phyloP scores from a whole-genome alignment of 805 yeast genomes.

The Candida sakaeoensis region DNA sequence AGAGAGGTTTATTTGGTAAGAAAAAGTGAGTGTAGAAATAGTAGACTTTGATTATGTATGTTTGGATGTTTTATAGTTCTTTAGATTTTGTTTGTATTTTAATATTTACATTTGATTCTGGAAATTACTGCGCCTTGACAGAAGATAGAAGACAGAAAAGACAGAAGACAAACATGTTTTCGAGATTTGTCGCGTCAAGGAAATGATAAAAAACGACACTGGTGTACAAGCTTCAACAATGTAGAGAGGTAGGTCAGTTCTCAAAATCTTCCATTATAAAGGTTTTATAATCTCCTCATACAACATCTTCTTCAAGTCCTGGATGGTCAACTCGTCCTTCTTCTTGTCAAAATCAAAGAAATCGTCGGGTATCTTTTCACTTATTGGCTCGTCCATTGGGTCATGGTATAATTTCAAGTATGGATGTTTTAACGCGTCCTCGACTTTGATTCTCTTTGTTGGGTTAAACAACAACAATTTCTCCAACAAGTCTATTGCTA shows the following conservation, averaged over 20 bases:
- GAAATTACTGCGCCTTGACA: too few relatives aligned
- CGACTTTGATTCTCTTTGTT: slow-evolving; percentile 64
- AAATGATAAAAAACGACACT: too few relatives aligned
- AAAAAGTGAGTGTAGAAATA: slow-evolving; percentile 21
- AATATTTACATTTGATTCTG: too few relatives aligned
- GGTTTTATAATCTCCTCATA: slow-evolving; percentile 77
- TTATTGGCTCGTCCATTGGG: slow-evolving; percentile 88
- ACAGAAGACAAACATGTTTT: too few relatives aligned
- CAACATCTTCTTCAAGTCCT: slow-evolving; percentile 73
- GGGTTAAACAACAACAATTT: slow-evolving; percentile 72
- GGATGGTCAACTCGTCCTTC: slow-evolving; percentile 73
- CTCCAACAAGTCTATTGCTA: slow-evolving; percentile 57
- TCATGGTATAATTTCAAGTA: slow-evolving; percentile 93
- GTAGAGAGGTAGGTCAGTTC: too few relatives aligned
- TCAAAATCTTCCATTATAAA: slow-evolving; percentile 16
- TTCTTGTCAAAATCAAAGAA: slow-evolving; percentile 86
- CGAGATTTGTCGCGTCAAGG: too few relatives aligned
- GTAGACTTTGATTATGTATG: too few relatives aligned
- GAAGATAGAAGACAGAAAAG: too few relatives aligned
- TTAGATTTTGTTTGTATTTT: background rate
- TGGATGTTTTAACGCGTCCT: slow-evolving; percentile 73
- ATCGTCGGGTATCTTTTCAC: slow-evolving; percentile 76
- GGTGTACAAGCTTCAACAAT: too few relatives aligned
- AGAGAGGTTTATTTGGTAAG: slow-evolving; percentile 72
- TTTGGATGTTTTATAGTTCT: background rate